Conservation (phyloP, 2,329 filamentous ascomycete species). For the Pseudogymnoascus sp. region DNA sequence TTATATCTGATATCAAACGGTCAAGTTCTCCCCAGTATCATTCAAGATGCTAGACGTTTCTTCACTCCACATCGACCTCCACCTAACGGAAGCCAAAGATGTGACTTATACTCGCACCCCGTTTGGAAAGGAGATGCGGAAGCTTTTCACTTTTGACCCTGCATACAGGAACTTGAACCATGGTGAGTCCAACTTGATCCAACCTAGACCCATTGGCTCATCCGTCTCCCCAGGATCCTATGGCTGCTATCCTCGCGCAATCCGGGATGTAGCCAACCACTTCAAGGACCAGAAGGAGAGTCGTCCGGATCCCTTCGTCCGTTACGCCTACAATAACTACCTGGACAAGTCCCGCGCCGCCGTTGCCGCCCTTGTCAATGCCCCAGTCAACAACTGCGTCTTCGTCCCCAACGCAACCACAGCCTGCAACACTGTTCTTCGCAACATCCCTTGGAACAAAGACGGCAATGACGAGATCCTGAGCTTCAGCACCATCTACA, state of each 20-base stretch:
- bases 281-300: conserved; percentile 61
- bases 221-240: conserved; percentile 52
- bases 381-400: conserved; percentile 56
- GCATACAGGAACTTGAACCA: conserved; percentile 31
- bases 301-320: conserved; percentile 66
- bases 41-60: conserved; percentile 20
- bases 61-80: conserved; percentile 6
- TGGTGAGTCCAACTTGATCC: conserved; percentile 20
- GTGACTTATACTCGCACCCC: conserved; percentile 21
- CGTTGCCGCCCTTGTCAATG: conserved; percentile 58
- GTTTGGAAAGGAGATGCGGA: conserved; percentile 29
- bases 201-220: background rate
- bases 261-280: conserved; percentile 51
- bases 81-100: conserved; percentile 12
- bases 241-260: conserved; percentile 58
- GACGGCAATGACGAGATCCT: conserved; percentile 62
- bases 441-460: conserved; percentile 57
- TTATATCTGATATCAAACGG: background rate
- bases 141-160: conserved; percentile 29
- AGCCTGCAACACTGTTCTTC: conserved; percentile 69
- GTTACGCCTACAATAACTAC: conserved; percentile 53
- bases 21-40: background rate
- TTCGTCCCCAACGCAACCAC: conserved; percentile 76
- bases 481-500: conserved; percentile 71
- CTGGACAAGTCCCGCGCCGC: conserved; percentile 57